A percentile compares a stretch with the other conserved stretches of the same genome.
phyloP scores from a whole-genome alignment of 2,329 filamentous ascomycete genomes.

The Aspergillus versicolor region DNA sequence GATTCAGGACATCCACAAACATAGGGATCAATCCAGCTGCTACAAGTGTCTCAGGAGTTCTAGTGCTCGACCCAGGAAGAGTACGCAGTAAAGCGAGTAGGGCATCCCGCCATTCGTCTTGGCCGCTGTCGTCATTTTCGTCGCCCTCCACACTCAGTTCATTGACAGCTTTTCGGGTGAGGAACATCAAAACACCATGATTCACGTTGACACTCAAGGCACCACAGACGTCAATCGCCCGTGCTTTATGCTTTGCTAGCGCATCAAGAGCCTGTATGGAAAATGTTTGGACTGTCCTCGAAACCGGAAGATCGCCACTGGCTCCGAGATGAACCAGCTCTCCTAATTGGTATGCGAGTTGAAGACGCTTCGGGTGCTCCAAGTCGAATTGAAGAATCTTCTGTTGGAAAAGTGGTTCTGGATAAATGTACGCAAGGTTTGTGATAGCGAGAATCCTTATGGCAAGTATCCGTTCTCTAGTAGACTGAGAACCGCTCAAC shows the following conservation, averaged over 20 bases:
- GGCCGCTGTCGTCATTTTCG: slow-evolving; percentile 59
- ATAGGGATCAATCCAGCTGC: slow-evolving; percentile 86
- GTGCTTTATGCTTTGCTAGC: slow-evolving; percentile 74
- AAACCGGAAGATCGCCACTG: slow-evolving; percentile 66
- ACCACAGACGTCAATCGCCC: slow-evolving; percentile 77
- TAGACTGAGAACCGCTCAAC: slow-evolving; percentile 63
- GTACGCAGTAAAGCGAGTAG: slow-evolving; percentile 85
- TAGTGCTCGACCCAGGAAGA: slow-evolving; percentile 68
- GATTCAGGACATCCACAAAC: slow-evolving; percentile 80
- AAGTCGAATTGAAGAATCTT: slow-evolving; percentile 83
- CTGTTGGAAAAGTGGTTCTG: slow-evolving; percentile 78
- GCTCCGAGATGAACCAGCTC: slow-evolving; percentile 84
- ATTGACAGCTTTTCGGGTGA: slow-evolving; percentile 84
- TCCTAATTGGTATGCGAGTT: slow-evolving; percentile 87
- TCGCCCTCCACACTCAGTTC: slow-evolving; percentile 68
- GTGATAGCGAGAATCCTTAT: slow-evolving; percentile 83
- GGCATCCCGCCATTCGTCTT: slow-evolving; percentile 86
- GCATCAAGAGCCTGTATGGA: slow-evolving; percentile 80
- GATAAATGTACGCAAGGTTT: slow-evolving; percentile 86
- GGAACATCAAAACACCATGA: slow-evolving; percentile 89
- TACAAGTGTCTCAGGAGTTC: slow-evolving; percentile 80
- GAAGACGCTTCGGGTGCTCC: slow-evolving; percentile 83
- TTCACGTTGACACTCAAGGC: slow-evolving; percentile 96
- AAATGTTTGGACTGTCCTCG: slow-evolving; percentile 76
- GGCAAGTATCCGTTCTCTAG: slow-evolving; percentile 73